Conservation (phyloP, 2,329 filamentous ascomycete species). For the Alternaria infectoria region DNA sequence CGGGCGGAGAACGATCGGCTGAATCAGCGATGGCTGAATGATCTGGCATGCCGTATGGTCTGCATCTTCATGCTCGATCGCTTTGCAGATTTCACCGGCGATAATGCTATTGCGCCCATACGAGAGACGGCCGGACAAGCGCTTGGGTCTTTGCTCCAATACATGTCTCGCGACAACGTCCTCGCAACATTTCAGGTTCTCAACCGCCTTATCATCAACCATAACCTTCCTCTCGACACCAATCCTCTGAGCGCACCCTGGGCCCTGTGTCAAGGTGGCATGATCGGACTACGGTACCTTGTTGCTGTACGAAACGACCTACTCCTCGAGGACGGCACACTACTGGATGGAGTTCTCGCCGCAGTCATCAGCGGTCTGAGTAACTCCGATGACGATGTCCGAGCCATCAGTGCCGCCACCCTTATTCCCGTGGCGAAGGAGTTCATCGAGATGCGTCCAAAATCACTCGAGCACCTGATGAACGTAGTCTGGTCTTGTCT, state of each 20-base stretch:
- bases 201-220: slow-evolving; percentile 90
- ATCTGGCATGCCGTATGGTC: slow-evolving; percentile 91
- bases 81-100: slow-evolving; percentile 96
- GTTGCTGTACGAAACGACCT: slow-evolving; percentile 94
- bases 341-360: slow-evolving; percentile 91
- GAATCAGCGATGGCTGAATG: slow-evolving; percentile 89
- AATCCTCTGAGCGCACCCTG: slow-evolving; percentile 72
- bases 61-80: slow-evolving; percentile 97
- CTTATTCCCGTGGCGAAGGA: slow-evolving; percentile 95
- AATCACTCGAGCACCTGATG: slow-evolving; percentile 80
- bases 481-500: slow-evolving; percentile 97
- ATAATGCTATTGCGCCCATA: slow-evolving; percentile 95
- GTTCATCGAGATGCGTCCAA: slow-evolving; percentile 83
- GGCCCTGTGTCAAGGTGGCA: slow-evolving; percentile 96
- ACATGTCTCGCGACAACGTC: slow-evolving; percentile 80
- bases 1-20: slow-evolving; percentile 76
- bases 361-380: slow-evolving; percentile 95
- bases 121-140: slow-evolving; percentile 95
- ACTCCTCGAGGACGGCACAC: slow-evolving; percentile 77
- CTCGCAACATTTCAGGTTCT: slow-evolving; percentile 84
- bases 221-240: slow-evolving; percentile 62
- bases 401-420: slow-evolving; percentile 96
- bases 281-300: slow-evolving; percentile 94
- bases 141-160: slow-evolving; percentile 84
- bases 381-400: slow-evolving; percentile 92